Conservation (phyloP, 1,284 basidiomycete genomes). For the Sphaerobolus stellatus region DNA sequence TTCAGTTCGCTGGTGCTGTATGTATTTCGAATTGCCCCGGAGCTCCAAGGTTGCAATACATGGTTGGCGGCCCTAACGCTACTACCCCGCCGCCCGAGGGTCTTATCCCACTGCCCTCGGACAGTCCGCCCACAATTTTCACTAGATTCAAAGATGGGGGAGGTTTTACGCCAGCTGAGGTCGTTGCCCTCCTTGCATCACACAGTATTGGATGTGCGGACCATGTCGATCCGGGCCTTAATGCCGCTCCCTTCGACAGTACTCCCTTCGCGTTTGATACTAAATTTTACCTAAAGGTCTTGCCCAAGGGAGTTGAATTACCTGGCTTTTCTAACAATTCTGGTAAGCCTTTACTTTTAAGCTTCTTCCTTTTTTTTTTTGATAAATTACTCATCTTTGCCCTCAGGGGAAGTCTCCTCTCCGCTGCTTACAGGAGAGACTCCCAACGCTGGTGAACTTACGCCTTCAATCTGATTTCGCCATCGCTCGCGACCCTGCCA, state of each 20-base stretch:
- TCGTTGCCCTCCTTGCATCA: constrained; percentile 16
- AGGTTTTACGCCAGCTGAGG: constrained; percentile 18
- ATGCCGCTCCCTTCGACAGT: constrained; percentile 15
- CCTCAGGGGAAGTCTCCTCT: constrained; percentile 4
- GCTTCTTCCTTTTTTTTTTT: too few species aligned
- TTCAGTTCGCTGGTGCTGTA: constrained; percentile 28
- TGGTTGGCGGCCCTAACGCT: constrained; percentile 24
- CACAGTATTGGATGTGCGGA: constrained; percentile 15
- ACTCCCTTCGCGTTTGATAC: constrained; percentile 13
- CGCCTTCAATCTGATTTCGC: constrained; percentile 40
- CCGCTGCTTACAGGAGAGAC: background rate
- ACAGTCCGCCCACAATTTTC: constrained; percentile 17
- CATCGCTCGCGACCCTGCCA: constrained; percentile 22
- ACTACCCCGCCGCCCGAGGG: constrained; percentile 23
- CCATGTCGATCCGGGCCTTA: background rate
- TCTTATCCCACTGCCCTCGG: constrained; percentile 17
- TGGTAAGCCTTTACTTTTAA: too few species aligned
- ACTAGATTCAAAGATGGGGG: constrained; percentile 17
- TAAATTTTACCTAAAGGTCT: background rate
- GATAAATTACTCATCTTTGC: too few species aligned
- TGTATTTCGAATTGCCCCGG: constrained; percentile 28
- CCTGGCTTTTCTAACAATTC: background rate
- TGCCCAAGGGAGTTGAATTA: background rate
- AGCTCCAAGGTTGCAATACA: constrained; percentile 22
- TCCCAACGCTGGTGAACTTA: constrained; percentile 32